phyloP scores from a whole-genome alignment of 1,284 basidiomycete genomes.

The Uromyces viciae-fabae region DNA sequence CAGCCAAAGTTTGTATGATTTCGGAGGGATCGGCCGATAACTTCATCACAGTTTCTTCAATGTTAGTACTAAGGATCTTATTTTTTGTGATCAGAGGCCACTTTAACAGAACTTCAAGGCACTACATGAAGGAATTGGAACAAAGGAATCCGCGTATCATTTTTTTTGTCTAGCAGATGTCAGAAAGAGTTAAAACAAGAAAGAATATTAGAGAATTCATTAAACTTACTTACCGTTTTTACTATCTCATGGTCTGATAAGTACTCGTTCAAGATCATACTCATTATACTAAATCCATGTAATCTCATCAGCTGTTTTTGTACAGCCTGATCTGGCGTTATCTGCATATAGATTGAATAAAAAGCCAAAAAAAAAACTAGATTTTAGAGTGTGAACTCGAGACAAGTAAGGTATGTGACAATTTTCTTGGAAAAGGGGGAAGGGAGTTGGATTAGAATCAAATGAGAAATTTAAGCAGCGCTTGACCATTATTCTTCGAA shows the following conservation, averaged over 20 bases:
- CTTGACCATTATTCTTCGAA: constrained; percentile 81
- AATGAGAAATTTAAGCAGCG: too few species aligned
- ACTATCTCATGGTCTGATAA: constrained; percentile 69
- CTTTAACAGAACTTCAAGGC: constrained; percentile 66
- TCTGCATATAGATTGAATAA: constrained; percentile 58
- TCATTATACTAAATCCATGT: constrained; percentile 90
- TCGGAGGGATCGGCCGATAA: constrained; percentile 60
- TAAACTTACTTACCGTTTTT: constrained; percentile 61
- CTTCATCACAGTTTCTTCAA: constrained; percentile 65
- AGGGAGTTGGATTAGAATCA: too few species aligned
- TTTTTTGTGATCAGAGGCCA: constrained; percentile 87
- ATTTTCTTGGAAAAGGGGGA: too few species aligned
- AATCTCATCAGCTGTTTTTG: constrained; percentile 83
- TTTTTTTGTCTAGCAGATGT: too few species aligned
- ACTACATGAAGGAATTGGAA: constrained; percentile 57
- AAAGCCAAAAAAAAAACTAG: constrained; percentile 28
- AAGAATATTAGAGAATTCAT: neutral
- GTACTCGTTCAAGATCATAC: constrained; percentile 78
- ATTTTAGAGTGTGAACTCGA: too few species aligned
- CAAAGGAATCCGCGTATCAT: too few species aligned
- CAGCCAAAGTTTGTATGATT: constrained; percentile 63
- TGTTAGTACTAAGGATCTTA: constrained; percentile 85
- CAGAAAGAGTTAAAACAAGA: neutral
- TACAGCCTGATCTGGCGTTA: constrained; percentile 75
- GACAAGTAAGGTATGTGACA: too few species aligned